Evolutionary conservation across 345 rosid species (phyloP).

Genomic region (Nephelium lappaceum): DNA sequence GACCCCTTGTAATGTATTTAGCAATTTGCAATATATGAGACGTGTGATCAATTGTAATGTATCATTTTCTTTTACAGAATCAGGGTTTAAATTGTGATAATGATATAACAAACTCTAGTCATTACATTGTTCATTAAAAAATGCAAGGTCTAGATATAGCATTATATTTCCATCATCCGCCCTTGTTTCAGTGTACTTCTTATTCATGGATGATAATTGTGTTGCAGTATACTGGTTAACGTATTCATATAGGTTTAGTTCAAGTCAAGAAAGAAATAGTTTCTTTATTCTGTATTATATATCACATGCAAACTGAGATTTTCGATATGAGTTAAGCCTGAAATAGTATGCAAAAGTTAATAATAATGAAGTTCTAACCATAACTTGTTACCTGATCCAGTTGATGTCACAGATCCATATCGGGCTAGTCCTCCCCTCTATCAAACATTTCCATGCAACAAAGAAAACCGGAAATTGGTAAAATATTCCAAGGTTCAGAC

Average conservation of each 20-base stretch:
- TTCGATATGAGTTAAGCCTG: neutral
- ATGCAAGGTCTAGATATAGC: neutral
- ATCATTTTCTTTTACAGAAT: slow-evolving; percentile 1
- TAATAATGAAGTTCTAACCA: slow-evolving; percentile 10
- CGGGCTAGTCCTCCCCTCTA: slow-evolving; percentile 56
- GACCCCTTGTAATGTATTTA: slow-evolving; percentile 1
- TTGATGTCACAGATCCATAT: slow-evolving; percentile 60
- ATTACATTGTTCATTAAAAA: neutral
- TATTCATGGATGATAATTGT: neutral
- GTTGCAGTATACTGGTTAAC: neutral
- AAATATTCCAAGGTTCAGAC: slow-evolving; percentile 13
- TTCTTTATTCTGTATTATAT: neutral
- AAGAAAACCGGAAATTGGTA: slow-evolving; percentile 19
- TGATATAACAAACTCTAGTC: neutral
- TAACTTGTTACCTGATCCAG: slow-evolving; percentile 48
- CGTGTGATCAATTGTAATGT: neutral
- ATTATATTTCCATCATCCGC: neutral
- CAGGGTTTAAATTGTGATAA: neutral
- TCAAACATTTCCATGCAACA: slow-evolving; percentile 14
- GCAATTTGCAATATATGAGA: neutral
- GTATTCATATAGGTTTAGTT: neutral
- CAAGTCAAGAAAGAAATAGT: neutral
- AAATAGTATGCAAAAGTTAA: neutral
- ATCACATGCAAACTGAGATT: neutral
- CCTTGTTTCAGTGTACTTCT: neutral